Evolutionary conservation across 441 rosid species (phyloP), one percentile per base, ranked within the genome.

Genomic region (Sinapis alba): DNA sequence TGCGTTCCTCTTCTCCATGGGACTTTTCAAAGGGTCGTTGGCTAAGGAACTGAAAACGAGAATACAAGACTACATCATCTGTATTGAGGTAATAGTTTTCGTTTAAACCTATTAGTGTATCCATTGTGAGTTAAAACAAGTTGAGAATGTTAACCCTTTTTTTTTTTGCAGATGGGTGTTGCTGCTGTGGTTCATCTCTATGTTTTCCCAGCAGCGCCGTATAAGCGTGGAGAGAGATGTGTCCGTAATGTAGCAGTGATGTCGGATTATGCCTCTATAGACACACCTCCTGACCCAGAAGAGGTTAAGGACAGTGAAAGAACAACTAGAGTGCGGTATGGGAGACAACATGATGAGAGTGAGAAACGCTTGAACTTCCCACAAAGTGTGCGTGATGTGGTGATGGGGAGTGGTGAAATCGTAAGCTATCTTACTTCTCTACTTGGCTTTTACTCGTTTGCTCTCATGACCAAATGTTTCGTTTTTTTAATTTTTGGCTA

Each of bases 211-310:
- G 92, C 98, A 21, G 86, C 81, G 24, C 91, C 96, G 26, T 94
- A 94, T 85, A 92, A 94, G 83, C 98, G 94, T 13, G 99, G 99
- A 54, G 99, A 94, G 80, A 88, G 99, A 84, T 94, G 99, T 76
- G 99, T 92, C 11, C 97, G 97, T 43, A 94, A 92, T 81, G 94
- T 92, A 24, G 89, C 97, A 20, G 99, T 94, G 41, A 87, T 94
- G 99, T 56, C 93, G 2, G 93, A 94, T 81, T 94, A 92, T 78
- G 99, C 99, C 11, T 86, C 98, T 74, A 68, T 94, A 63, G 97
- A 94, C 76, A 18, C 94, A 21, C 94, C 96, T 62, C 94, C 93
- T 34, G 99, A 94, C 74, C 94, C 96, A 0, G 97, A 94, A 73
- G 99, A 94, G 80, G 98, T 94, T 68, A 86, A 30, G 74, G 99